Conservation (phyloP, 1,284 basidiomycete genomes). For the Heterobasidion parviporum region DNA sequence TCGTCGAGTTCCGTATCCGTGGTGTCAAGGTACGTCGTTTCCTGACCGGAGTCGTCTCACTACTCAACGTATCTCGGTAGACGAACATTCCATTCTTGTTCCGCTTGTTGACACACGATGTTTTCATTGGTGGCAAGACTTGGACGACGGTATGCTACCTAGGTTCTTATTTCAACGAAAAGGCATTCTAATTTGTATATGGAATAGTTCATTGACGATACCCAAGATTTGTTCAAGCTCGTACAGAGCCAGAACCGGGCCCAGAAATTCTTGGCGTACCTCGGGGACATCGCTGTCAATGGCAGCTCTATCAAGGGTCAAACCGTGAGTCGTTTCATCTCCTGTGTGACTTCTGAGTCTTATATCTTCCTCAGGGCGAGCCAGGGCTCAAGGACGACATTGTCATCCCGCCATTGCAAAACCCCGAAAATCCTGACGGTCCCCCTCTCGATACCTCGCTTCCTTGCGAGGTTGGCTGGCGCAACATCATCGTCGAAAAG, state of each 20-base stretch:
- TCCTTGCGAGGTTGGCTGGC: conserved; percentile 90
- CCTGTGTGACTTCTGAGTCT: neutral
- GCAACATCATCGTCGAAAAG: conserved; percentile 97
- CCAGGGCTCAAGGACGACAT: conserved; percentile 93
- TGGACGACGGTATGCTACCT: conserved; percentile 78
- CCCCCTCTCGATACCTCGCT: conserved; percentile 71
- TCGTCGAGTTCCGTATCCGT: conserved; percentile 99
- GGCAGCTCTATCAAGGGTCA: conserved; percentile 96
- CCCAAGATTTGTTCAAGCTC: conserved; percentile 96
- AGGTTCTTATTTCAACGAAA: conserved; percentile 1
- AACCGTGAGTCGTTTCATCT: conserved; percentile 28
- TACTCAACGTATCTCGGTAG: conserved; percentile 27
- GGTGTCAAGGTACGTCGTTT: conserved; percentile 77
- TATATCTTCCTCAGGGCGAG: conserved; percentile 48
- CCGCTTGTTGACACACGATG: conserved; percentile 95
- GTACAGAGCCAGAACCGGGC: conserved; percentile 98
- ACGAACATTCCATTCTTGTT: conserved; percentile 99
- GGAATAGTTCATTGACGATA: conserved; percentile 93
- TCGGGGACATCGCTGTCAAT: conserved; percentile 97
- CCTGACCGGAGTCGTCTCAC: neutral
- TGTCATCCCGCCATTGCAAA: conserved; percentile 75
- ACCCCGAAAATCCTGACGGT: conserved; percentile 66
- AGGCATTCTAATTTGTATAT: conserved; percentile 5
- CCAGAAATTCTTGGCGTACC: conserved; percentile 93
- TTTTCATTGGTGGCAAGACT: conserved; percentile 93